phyloP scores from a whole-genome alignment of 352 stramenopile species.

The Phytophthora ohioensis region DNA sequence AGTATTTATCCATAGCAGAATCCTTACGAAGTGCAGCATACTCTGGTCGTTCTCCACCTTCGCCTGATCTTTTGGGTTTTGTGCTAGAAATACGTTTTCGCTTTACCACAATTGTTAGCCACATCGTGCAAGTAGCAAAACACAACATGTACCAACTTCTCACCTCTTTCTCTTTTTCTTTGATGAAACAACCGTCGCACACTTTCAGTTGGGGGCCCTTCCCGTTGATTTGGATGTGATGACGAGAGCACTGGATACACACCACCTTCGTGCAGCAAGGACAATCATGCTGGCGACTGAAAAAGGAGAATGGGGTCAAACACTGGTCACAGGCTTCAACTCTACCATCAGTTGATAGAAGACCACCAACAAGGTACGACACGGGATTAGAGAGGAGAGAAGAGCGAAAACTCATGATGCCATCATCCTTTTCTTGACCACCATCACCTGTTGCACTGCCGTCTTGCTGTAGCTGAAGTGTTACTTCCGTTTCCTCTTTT shows the following conservation, averaged over 20 bases:
- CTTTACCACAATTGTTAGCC: conserved; percentile 34
- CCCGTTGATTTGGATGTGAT: conserved; percentile 55
- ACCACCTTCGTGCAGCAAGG: conserved; percentile 58
- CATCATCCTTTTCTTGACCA: conserved; percentile 39
- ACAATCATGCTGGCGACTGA: conserved; percentile 70
- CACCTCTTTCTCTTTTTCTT: conserved; percentile 68
- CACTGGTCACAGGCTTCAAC: conserved; percentile 60
- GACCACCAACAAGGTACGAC: conserved; percentile 68
- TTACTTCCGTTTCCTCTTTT: conserved; percentile 59
- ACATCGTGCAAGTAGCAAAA: conserved; percentile 3
- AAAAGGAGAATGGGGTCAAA: conserved; percentile 73
- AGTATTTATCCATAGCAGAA: conserved; percentile 84
- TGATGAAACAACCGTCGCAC: conserved; percentile 82
- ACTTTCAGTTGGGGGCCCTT: conserved; percentile 58
- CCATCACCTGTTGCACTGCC: conserved; percentile 6
- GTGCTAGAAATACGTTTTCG: conserved; percentile 44
- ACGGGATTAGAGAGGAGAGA: conserved; percentile 71
- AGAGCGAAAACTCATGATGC: conserved; percentile 55
- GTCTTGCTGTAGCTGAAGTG: conserved; percentile 49
- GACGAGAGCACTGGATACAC: conserved; percentile 69
- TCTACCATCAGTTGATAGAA: conserved; percentile 56
- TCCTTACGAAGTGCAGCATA: conserved; percentile 67
- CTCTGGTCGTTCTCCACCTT: conserved; percentile 49
- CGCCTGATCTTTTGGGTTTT: conserved; percentile 14
- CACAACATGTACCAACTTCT: conserved; percentile 20